Percentiles rank a stretch among this genome's conserved stretches.
These are phyloP conservation scores for Scytalidium sp. DNA, from an alignment of 2,329 filamentous ascomycete species.

Conservation along the genomic window DNA sequence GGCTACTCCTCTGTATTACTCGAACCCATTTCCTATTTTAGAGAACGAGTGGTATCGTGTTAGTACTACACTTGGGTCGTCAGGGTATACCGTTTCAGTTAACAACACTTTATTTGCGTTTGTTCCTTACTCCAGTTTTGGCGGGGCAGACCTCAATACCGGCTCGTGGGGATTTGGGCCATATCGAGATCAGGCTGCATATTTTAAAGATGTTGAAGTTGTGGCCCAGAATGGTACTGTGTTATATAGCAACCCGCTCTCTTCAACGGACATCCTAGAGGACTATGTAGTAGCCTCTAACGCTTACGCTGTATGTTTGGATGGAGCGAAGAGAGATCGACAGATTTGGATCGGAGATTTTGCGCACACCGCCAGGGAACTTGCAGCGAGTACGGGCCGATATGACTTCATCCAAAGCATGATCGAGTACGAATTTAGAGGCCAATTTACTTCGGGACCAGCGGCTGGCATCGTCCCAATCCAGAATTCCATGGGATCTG, in stretches of 20 bases:
- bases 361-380: constrained; percentile 35
- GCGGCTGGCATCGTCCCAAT: constrained; percentile 6
- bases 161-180: constrained; percentile 39
- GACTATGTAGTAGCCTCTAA: constrained; percentile 36
- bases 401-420: constrained; percentile 33
- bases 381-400: constrained; percentile 32
- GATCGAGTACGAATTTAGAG: constrained; percentile 27
- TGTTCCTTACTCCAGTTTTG: constrained; percentile 4
- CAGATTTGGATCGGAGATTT: constrained; percentile 41
- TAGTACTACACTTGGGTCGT: constrained; percentile 27
- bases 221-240: constrained; percentile 25
- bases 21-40: constrained; percentile 22
- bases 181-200: constrained; percentile 35
- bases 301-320: constrained; percentile 33
- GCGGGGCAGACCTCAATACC: constrained; percentile 11
- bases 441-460: constrained; percentile 15
- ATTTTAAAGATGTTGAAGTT: constrained; percentile 32
- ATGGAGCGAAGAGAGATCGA: constrained; percentile 39
- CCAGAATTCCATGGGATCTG: constrained; percentile 6
- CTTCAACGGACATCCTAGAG: constrained; percentile 20
- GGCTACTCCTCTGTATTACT: too few relatives aligned
- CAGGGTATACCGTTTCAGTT: constrained; percentile 27
- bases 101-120: constrained; percentile 16
- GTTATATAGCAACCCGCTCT: constrained; percentile 30
- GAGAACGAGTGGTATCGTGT: constrained; percentile 36